phyloP scores from a whole-genome alignment of 2,329 filamentous ascomycete species.

The Aspergillus clavatus region DNA sequence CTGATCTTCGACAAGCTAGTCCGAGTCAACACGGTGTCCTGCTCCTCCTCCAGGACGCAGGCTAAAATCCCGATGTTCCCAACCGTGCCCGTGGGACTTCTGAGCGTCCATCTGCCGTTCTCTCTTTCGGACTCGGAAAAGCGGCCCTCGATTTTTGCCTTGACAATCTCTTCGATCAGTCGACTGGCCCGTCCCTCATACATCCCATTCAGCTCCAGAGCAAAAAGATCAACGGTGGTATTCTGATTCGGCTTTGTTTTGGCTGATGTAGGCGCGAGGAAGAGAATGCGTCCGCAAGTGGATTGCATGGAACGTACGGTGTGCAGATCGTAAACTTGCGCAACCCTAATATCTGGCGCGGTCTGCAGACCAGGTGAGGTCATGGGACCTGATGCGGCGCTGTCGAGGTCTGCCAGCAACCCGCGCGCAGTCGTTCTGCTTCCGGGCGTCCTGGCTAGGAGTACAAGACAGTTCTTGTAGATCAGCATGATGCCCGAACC shows the following conservation, averaged over 20 bases:
- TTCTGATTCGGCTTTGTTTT: slow-evolving; percentile 19
- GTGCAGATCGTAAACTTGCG: slow-evolving; percentile 64
- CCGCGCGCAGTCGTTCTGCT: slow-evolving; percentile 67
- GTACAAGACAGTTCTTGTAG: slow-evolving; percentile 75
- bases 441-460: slow-evolving; percentile 66
- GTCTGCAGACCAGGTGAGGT: slow-evolving; percentile 22
- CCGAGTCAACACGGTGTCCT: slow-evolving; percentile 51
- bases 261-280: slow-evolving; percentile 29
- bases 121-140: slow-evolving; percentile 82
- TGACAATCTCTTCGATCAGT: slow-evolving; percentile 78
- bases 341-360: slow-evolving; percentile 67
- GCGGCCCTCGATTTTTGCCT: slow-evolving; percentile 78
- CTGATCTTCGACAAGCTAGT: slow-evolving; percentile 30
- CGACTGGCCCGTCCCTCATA: slow-evolving; percentile 74
- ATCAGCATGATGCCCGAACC: slow-evolving; percentile 70
- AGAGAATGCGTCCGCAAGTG: slow-evolving; percentile 35
- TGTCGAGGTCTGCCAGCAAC: slow-evolving; percentile 78
- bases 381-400: slow-evolving; percentile 57
- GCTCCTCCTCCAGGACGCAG: slow-evolving; percentile 40
- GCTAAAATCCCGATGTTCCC: slow-evolving; percentile 51
- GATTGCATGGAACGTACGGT: slow-evolving; percentile 63
- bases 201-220: slow-evolving; percentile 66
- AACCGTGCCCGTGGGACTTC: slow-evolving; percentile 59
- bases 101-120: slow-evolving; percentile 71
- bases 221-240: slow-evolving; percentile 49